These are phyloP conservation scores for Corniculantispora saksenae DNA, from an alignment of 2,329 filamentous ascomycete genomes.

Conservation along the genomic window DNA sequence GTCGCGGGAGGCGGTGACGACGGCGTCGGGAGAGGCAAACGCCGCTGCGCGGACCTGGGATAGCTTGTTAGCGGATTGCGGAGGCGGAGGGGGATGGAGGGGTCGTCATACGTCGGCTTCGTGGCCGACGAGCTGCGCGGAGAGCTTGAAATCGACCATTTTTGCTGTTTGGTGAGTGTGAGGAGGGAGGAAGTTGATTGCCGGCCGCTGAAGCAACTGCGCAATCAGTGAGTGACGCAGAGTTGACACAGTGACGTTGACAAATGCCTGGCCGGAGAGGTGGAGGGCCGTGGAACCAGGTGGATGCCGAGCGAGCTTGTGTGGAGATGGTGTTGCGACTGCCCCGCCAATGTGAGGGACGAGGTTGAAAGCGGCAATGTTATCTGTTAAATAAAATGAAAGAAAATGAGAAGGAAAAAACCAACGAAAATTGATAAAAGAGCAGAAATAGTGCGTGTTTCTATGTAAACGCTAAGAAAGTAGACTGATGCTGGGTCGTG, in stretches of 20 bases:
- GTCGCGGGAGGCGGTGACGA: conserved; percentile 89
- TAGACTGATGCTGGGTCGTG: too few relatives aligned
- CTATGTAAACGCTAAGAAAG: too few relatives aligned
- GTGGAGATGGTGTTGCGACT: conserved; percentile 13
- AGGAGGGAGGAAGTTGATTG: background rate
- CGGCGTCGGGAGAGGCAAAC: conserved; percentile 70
- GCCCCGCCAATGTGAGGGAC: background rate
- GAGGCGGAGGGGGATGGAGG: background rate
- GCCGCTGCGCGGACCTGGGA: conserved; percentile 79
- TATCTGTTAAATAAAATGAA: too few relatives aligned
- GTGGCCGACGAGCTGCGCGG: conserved; percentile 84
- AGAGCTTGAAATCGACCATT: conserved; percentile 90
- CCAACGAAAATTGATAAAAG: too few relatives aligned
- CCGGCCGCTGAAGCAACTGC: conserved; percentile 8
- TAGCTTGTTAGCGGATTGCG: conserved; percentile 23
- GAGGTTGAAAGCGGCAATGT: too few relatives aligned
- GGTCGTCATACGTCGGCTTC: conserved; percentile 75
- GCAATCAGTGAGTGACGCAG: conserved; percentile 4
- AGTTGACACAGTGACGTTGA: conserved; percentile 16
- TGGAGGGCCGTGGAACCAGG: conserved; percentile 19
- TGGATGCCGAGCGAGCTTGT: conserved; percentile 17
- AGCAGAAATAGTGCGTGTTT: too few relatives aligned
- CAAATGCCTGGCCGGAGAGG: conserved; percentile 17
- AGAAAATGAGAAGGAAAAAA: too few relatives aligned
- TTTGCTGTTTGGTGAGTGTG: conserved; percentile 14